Base-by-base conservation (phyloP, 108 stramenopile genomes). In the Poteriospumella lacustris region DNA sequence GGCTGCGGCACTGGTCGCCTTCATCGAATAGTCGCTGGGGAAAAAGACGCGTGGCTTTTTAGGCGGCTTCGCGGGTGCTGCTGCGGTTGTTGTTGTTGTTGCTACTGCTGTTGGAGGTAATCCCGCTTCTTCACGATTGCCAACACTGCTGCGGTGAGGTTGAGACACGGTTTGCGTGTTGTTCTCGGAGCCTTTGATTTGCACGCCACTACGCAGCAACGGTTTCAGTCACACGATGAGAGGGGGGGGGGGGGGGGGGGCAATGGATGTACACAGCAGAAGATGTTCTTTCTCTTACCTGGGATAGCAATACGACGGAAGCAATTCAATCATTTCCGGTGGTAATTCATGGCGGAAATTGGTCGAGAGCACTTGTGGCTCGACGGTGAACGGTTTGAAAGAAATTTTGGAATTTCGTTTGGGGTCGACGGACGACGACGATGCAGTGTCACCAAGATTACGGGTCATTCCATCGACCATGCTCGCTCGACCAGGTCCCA, bases 241-340 rank as follows among this genome's bases (percentile, higher is more conserved):
- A 64, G 31, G 9, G 9, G 36, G 31, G 5, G 28, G n/a, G n/a
- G n/a, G n/a, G n/a, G n/a, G n/a, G n/a, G n/a, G n/a, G n/a, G n/a
- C n/a, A n/a, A n/a, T n/a, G n/a, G n/a, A n/a, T 64, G 31, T 24
- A 12, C 9, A 26, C 5, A 34, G 36, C 28, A 34, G 31, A 64
- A 56, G 52, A 56, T 24, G 52, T 19, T 15, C 15, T 56, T 19
- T 56, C 15, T 19, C 60, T 31, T 24, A 64, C 60, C 60, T 64
- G 15, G 60, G 60, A 64, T 12, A 64, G 31, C 60, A 64, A 64
- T 64, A 64, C 29, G 28, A 9, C 5, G 60, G 60, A 26, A 64
- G 24, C 36, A 64, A 34, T 64, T 64, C 60, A 3, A 64, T 12
- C 29, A 64, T 52, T 19, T 52, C 60, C 5, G 29, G 33, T 64